These are phyloP conservation scores for Theileria annulata DNA, from an alignment of 169 alveolate genomes.

Conservation along the genomic window DNA sequence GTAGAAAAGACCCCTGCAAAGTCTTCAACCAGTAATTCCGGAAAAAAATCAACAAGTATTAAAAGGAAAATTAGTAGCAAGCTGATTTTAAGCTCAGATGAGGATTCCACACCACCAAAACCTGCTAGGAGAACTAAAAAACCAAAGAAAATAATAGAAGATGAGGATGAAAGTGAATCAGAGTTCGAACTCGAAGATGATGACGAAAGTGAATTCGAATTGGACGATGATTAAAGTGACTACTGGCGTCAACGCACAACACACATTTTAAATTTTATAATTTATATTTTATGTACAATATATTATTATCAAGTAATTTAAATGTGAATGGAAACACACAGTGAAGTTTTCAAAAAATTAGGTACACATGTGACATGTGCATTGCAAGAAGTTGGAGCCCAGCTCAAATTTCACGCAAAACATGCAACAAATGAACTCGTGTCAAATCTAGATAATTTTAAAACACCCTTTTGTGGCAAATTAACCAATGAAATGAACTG, in stretches of 20 bases:
- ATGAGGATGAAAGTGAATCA: slow-evolving; percentile 28
- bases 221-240: slow-evolving; percentile 24
- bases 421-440: slow-evolving; percentile 61
- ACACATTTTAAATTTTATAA: neutral
- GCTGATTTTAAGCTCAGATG: slow-evolving; percentile 4
- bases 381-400: slow-evolving; percentile 64
- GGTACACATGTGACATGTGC: slow-evolving; percentile 60
- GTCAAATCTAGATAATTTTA: slow-evolving; percentile 34
- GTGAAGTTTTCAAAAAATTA: slow-evolving; percentile 39
- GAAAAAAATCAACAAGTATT: neutral
- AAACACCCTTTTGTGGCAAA: slow-evolving; percentile 53
- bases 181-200: slow-evolving; percentile 23
- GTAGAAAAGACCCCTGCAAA: neutral
- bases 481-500: slow-evolving; percentile 54
- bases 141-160: slow-evolving; percentile 4
- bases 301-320: neutral
- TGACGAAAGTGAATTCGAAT: slow-evolving; percentile 21
- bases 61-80: neutral
- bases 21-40: neutral
- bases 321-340: slow-evolving; percentile 40
- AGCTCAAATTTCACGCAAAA: slow-evolving; percentile 60
- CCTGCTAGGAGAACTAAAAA: slow-evolving; percentile 14
- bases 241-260: slow-evolving; percentile 16
- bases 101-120: neutral
- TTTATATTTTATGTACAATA: neutral